Conservation (phyloP, 1,139 yeast genomes). For the Geotrichum histeridarum region DNA sequence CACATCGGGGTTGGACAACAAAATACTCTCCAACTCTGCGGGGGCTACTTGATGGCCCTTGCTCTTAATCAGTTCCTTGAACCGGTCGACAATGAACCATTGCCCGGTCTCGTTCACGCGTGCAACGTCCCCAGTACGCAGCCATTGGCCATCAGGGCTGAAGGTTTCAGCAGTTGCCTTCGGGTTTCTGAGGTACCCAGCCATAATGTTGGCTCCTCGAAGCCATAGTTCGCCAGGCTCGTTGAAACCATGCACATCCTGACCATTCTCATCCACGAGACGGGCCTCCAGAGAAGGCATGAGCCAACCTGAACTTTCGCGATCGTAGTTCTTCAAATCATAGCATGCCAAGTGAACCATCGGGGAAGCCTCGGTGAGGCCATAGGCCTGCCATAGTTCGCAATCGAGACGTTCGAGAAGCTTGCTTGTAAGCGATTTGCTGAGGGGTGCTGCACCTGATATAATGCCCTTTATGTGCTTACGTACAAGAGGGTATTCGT, state of each 20-base stretch:
- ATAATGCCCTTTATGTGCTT: constrained; percentile 24
- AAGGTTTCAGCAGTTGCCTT: constrained; percentile 48
- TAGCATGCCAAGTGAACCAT: constrained; percentile 26
- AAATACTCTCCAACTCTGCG: constrained; percentile 65
- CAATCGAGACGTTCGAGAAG: constrained; percentile 24
- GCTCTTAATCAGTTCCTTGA: constrained; percentile 73
- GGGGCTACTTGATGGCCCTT: constrained; percentile 84
- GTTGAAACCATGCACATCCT: constrained; percentile 36
- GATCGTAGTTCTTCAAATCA: constrained; percentile 21
- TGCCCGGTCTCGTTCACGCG: constrained; percentile 50
- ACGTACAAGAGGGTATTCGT: constrained; percentile 28
- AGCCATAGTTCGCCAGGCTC: constrained; percentile 56
- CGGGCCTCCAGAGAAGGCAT: constrained; percentile 26
- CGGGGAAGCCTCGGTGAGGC: constrained; percentile 51
- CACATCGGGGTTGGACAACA: constrained; percentile 43
- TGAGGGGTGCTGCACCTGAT: constrained; percentile 39
- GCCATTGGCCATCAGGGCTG: constrained; percentile 63
- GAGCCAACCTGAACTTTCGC: constrained; percentile 27
- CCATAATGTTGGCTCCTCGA: constrained; percentile 66
- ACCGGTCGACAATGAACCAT: constrained; percentile 63
- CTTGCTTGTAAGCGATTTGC: constrained; percentile 27
- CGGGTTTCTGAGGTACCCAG: constrained; percentile 54
- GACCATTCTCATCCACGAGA: constrained; percentile 31
- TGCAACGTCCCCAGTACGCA: constrained; percentile 74
- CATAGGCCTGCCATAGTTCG: constrained; percentile 57